Conservation (phyloP, 1,139 yeast species). For the Taphrina communis region DNA sequence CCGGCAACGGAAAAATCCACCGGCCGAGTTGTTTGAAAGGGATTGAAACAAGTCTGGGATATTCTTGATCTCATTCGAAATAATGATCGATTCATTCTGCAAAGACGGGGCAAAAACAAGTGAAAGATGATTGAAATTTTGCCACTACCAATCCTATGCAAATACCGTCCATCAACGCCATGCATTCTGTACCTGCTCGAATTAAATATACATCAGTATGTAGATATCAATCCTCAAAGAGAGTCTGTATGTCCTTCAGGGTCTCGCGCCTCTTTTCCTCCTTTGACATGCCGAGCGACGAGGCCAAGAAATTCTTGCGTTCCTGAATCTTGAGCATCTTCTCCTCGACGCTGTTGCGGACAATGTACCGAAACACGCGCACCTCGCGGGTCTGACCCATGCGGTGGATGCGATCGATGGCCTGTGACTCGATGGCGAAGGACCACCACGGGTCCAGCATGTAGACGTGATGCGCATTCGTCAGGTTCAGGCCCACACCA, state of each 20-base stretch:
- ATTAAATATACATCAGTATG: not conserved
- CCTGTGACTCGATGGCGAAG: constrained; percentile 91
- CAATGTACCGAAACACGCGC: constrained; percentile 76
- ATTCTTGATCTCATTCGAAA: not conserved
- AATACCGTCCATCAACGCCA: not conserved
- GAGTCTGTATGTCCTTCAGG: constrained; percentile 77
- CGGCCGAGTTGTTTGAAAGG: not conserved
- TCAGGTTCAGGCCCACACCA: constrained; percentile 90
- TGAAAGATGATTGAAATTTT: not conserved
- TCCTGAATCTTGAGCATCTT: constrained; percentile 89
- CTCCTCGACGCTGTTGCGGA: constrained; percentile 85
- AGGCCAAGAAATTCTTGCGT: constrained; percentile 80
- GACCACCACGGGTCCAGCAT: constrained; percentile 99
- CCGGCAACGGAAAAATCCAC: not conserved
- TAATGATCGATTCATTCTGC: not conserved
- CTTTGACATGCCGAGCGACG: constrained; percentile 79
- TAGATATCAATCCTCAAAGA: constrained; percentile 59
- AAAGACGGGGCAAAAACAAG: too few species aligned
- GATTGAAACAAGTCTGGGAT: not conserved
- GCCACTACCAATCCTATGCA: constrained; percentile 3
- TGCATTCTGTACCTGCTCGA: not conserved
- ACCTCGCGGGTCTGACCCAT: constrained; percentile 80
- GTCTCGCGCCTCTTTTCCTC: constrained; percentile 73
- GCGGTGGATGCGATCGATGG: constrained; percentile 90
- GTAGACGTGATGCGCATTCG: constrained; percentile 83